Conservation (phyloP, 2,329 filamentous ascomycete genomes). For the Aschersonia sp. region DNA sequence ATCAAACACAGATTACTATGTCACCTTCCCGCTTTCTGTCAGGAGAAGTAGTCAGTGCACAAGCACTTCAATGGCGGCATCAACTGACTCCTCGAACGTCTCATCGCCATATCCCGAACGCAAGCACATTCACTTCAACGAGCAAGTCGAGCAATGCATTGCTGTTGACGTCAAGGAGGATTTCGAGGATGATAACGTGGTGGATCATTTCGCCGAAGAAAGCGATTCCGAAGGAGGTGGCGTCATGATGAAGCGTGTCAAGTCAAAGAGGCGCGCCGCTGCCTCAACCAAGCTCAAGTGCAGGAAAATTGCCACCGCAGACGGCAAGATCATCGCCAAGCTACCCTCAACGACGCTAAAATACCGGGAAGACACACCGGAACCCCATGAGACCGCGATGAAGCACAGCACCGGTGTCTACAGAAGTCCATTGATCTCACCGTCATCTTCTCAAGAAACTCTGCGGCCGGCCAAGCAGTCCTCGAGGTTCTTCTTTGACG, state of each 20-base stretch:
- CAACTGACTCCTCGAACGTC: constrained; percentile 56
- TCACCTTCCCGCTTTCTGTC: constrained; percentile 48
- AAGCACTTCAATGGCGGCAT: constrained; percentile 47
- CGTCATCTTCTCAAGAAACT: constrained; percentile 73
- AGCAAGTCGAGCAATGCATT: constrained; percentile 91
- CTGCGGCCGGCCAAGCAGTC: constrained; percentile 56
- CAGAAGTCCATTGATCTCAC: constrained; percentile 42
- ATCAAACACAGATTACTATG: constrained; percentile 56
- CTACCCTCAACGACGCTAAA: constrained; percentile 81
- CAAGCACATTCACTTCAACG: constrained; percentile 91
- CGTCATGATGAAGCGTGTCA: constrained; percentile 69
- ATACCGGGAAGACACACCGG: constrained; percentile 63
- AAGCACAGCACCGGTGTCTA: constrained; percentile 39
- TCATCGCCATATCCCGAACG: constrained; percentile 49
- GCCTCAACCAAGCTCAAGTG: constrained; percentile 24
- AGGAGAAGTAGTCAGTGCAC: constrained; percentile 46
- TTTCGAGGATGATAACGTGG: constrained; percentile 55
- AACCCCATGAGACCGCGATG: constrained; percentile 46
- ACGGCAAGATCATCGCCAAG: constrained; percentile 79
- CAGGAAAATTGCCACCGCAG: constrained; percentile 30
- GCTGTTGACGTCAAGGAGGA: constrained; percentile 78
- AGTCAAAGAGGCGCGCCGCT: constrained; percentile 40
- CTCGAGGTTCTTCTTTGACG: constrained; percentile 46
- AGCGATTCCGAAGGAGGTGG: constrained; percentile 64
- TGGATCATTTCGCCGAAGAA: constrained; percentile 37